A percentile compares a stretch with the other conserved stretches of the same genome.
These are phyloP conservation scores for Zea luxurians DNA, from an alignment of 176 grass and related monocot species.

Conservation along the genomic window DNA sequence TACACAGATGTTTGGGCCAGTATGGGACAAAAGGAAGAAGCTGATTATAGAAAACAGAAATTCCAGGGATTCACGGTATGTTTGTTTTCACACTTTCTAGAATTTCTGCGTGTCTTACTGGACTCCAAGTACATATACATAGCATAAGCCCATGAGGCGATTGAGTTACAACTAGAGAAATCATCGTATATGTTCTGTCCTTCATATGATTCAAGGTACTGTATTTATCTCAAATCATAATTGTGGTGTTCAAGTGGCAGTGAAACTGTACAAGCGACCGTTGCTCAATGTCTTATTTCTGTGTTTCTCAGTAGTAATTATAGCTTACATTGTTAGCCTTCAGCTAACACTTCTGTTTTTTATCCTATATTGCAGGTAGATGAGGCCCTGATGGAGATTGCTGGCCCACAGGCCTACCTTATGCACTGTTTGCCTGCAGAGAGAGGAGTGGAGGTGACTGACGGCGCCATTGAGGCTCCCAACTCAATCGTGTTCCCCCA, in stretches of 20 bases:
- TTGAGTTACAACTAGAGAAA: not conserved
- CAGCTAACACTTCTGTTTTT: conserved; percentile 17
- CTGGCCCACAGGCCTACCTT: conserved; percentile 77
- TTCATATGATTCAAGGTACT: not conserved
- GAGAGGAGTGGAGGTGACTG: conserved; percentile 87
- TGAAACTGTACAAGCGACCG: not conserved
- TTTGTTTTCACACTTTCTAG: not conserved
- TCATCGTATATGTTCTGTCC: not conserved
- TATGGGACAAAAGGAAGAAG: conserved; percentile 99
- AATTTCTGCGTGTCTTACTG: not conserved
- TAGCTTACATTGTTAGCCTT: not conserved
- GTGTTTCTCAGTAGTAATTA: too few species aligned
- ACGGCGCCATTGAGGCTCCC: conserved; percentile 72
- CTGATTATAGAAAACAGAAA: conserved; percentile 76
- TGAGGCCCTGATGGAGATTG: conserved; percentile 90
- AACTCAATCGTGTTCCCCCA: conserved; percentile 94
- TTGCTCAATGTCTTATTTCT: not conserved
- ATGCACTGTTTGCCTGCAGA: conserved; percentile 97
- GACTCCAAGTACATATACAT: not conserved
- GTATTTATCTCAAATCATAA: not conserved
- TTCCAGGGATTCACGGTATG: conserved; percentile 90
- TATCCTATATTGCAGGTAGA: conserved; percentile 54
- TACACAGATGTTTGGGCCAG: conserved; percentile 99
- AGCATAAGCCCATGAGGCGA: not conserved
- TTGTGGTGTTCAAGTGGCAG: not conserved